Conservation (phyloP, 1,284 basidiomycete genomes). For the Laetiporus sulphureus region DNA sequence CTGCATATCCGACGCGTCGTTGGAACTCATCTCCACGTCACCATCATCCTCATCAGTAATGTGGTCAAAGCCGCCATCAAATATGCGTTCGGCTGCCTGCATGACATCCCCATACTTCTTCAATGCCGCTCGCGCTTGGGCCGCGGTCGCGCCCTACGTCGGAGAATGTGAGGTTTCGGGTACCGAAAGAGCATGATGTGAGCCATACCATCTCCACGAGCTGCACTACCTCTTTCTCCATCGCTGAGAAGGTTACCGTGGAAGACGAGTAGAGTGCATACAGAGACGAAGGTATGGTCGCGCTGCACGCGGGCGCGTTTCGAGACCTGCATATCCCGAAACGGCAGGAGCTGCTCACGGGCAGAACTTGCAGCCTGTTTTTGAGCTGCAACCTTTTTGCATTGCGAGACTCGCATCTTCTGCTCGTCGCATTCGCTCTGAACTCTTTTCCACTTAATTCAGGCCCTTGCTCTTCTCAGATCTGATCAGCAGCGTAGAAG, state of each 20-base stretch:
- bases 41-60: conserved; percentile 52
- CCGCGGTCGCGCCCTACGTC: conserved; percentile 64
- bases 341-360: no score
- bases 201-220: conserved; percentile 33
- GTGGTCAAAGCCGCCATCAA: conserved; percentile 75
- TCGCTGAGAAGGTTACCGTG: conserved; percentile 7
- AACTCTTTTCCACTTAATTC: no score
- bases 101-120: conserved; percentile 78
- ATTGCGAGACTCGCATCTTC: no score
- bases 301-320: no score
- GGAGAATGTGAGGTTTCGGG: background rate
- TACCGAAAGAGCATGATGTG: background rate
- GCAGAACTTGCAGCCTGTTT: no score
- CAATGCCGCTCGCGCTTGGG: conserved; percentile 75
- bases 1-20: conserved; percentile 11
- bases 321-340: no score
- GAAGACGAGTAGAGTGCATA: no score
- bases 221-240: conserved; percentile 30
- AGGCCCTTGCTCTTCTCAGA: no score
- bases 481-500: no score
- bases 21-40: conserved; percentile 22
- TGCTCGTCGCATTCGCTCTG: no score
- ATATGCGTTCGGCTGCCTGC: conserved; percentile 82
- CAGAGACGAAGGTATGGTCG: no score
- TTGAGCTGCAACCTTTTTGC: no score